Base-by-base conservation (phyloP, 345 rosid species). In the Gossypium thurberi region DNA sequence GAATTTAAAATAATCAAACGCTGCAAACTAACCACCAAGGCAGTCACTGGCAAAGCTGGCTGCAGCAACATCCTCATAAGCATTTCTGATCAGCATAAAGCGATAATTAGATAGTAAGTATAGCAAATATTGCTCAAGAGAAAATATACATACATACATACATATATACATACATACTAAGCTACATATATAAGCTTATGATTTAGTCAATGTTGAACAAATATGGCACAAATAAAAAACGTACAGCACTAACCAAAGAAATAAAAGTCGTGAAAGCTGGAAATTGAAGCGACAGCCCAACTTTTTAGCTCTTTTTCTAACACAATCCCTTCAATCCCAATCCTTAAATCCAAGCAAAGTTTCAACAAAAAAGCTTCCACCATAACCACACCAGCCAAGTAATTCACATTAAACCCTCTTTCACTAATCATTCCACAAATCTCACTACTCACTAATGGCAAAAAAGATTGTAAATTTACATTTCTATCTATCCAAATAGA, bases 341-440 rank as follows among this genome's bases (percentile, higher is more conserved):
- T 50, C 73, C 65, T 51, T 20, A 85, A 72, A 72, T 78, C 78
- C 76, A 85, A 69, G 74, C 84, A 84, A 70, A 88, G 48, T 61
- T 85, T 85, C 87, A 88, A 77, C 84, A 84, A 76, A 71, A 87
- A 85, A 6, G 77, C 71, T 79, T 89, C 91, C 3, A 33, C 78
- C 57, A 77, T 23, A 64, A 89, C 90, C 21, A 81, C 74, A 62
- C 93, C 88, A 2, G 81, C 88, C 76, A 89, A 73, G 69, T 79
- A 73, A 69, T 74, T 71, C 75, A 85, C 83, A 79, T 70, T 82
- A n/a, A 74, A 71, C 48, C 53, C 59, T 72, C 79, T 77, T 69
- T 57, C 79, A 66, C 64, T 10, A 55, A 82, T 59, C 60, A 59
- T 80, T 74, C 52, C 75, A 23, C 57, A 63, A 10, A 80, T 76